Evolutionary conservation across 2,329 filamentous ascomycete species (phyloP), one percentile per base, ranked within the genome.

Genomic region (Tolypocladium capitatum): DNA sequence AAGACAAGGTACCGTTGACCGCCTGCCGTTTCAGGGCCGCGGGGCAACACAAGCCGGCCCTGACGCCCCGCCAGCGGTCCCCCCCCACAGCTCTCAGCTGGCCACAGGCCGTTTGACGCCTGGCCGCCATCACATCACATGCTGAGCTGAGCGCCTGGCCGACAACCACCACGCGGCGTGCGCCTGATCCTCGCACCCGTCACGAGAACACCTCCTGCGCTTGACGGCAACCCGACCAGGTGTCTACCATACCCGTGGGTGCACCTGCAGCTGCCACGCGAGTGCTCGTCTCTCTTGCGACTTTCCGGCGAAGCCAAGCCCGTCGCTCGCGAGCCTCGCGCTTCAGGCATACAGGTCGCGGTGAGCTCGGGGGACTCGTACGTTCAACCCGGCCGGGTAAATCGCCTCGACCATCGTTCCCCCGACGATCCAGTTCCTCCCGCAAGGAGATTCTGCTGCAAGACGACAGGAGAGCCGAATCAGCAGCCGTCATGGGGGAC

Each of bases 401-500:
- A 28, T 10, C 10, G 8, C 16, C 10, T 28, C 38, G 9, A 5
- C 16, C 16, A 27, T 28, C 24, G 5, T 28, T 27, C 5, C 2
- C 14, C 38, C 9, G 16, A 4, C 14, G 38, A 16, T 14, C 9
- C 3, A n/a, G 5, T 2, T 18, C 8, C 38, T 3, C 16, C 21
- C 18, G 4, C 13, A 14, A 28, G 16, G 38, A 4, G 18, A 24
- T 6, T 24, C 45, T 36, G 24, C 45, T 14, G n/a, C 18, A 16
- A 24, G 14, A 27, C 18, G 14, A 7, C 13, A 9, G 1, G 8
- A 20, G 36, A 20, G 9, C 7, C 27, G 36, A 43, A 28, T 21
- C 31, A 16, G n/a, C 36, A 10, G 45, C n/a, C 20, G 45, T 40
- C 51, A 64, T 64, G 62, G 53, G 56, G 46, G 52, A 56, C 45